A percentile compares a stretch with the other conserved stretches of the same genome.
phyloP scores from a whole-genome alignment of 2,329 filamentous ascomycete species.

The Hypoxylon sp. region DNA sequence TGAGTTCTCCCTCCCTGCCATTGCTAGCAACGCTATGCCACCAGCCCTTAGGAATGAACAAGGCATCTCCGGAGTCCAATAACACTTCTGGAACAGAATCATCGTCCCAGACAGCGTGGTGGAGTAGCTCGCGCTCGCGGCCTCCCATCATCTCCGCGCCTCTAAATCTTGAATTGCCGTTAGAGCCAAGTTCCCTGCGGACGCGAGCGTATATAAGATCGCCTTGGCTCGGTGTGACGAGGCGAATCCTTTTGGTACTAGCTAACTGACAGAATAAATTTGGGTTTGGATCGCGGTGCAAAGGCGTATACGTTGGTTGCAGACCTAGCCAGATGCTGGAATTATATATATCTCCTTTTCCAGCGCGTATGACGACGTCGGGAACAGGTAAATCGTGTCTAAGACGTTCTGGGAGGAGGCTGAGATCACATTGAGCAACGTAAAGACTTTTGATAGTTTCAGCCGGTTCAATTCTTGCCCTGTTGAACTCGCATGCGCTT shows the following conservation, averaged over 20 bases:
- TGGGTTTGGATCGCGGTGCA: constrained; percentile 93
- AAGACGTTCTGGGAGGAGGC: constrained; percentile 73
- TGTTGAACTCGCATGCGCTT: constrained; percentile 65
- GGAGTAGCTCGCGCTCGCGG: constrained; percentile 73
- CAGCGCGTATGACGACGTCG: constrained; percentile 69
- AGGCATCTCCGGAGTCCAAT: constrained; percentile 73
- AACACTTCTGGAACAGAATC: constrained; percentile 61
- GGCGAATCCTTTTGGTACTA: constrained; percentile 77
- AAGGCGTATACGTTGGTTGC: constrained; percentile 87
- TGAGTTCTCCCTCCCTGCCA: constrained; percentile 57
- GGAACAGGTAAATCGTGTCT: constrained; percentile 77
- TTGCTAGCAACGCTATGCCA: constrained; percentile 85
- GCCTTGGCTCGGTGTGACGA: constrained; percentile 76
- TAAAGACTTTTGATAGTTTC: constrained; percentile 69
- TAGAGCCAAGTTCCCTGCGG: constrained; percentile 56
- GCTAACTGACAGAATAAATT: constrained; percentile 90
- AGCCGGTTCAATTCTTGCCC: constrained; percentile 20
- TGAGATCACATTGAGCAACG: constrained; percentile 83
- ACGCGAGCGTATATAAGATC: constrained; percentile 70
- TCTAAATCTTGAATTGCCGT: constrained; percentile 67
- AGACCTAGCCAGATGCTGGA: constrained; percentile 90
- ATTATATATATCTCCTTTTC: constrained; percentile 86
- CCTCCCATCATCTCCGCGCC: constrained; percentile 94
- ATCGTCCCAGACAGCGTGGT: constrained; percentile 76
- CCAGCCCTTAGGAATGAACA: constrained; percentile 87